Percentiles rank a stretch among this genome's conserved stretches.
Evolutionary conservation across 192 early-diverging fungal genomes (phyloP).

Genomic region (Paraglomus occultum): DNA sequence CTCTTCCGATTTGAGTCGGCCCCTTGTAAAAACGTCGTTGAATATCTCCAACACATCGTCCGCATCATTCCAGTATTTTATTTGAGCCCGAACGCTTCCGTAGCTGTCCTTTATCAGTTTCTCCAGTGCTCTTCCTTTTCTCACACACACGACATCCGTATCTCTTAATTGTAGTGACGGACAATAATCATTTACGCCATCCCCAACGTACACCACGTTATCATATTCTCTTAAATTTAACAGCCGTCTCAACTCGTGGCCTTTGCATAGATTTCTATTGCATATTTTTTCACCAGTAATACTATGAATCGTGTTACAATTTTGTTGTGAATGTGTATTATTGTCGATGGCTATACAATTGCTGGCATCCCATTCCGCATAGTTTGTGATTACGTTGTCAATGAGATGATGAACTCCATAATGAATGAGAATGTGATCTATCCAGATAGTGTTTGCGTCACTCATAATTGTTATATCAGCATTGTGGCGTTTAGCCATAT

Average conservation of each 20-base stretch:
- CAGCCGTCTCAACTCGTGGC: background rate
- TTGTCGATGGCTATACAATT: constrained; percentile 33
- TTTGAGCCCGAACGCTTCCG: too few relatives aligned
- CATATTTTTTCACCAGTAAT: too few relatives aligned
- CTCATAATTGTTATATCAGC: constrained; percentile 34
- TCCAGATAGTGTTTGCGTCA: constrained; percentile 37
- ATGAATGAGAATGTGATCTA: constrained; percentile 34
- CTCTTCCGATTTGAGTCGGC: too few relatives aligned
- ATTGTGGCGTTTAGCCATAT: constrained; percentile 23
- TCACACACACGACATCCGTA: too few relatives aligned
- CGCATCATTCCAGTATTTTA: too few relatives aligned
- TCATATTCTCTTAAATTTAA: constrained; percentile 4
- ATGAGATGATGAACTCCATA: constrained; percentile 34
- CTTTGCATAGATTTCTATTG: constrained; percentile 26
- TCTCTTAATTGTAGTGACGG: constrained; percentile 33
- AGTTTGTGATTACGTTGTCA: constrained; percentile 34
- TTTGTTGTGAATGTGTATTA: background rate
- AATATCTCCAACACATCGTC: too few relatives aligned
- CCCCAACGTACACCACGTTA: constrained; percentile 32
- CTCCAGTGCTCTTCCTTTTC: too few relatives aligned
- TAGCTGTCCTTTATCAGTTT: too few relatives aligned
- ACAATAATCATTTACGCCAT: constrained; percentile 39
- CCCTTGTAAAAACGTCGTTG: too few relatives aligned
- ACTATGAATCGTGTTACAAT: too few relatives aligned
- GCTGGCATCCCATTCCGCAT: constrained; percentile 29